These are phyloP conservation scores for Kodamaea sagamina DNA, from an alignment of 805 yeast species.

Conservation along the genomic window DNA sequence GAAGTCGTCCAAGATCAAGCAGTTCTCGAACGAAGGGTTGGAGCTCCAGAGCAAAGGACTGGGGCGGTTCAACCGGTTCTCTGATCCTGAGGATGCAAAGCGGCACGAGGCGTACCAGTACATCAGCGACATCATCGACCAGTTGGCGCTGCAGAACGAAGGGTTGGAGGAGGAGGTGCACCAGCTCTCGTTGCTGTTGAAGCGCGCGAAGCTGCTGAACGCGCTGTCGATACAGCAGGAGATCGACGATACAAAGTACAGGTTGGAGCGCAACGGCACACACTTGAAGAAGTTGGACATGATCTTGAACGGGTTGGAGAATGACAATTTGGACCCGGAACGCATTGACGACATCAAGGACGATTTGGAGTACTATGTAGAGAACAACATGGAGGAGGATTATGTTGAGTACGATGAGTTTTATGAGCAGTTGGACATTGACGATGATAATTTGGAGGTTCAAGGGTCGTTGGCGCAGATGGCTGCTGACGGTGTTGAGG, in stretches of 20 bases:
- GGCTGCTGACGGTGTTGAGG: conserved; percentile 20
- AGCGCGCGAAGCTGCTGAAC: conserved; percentile 57
- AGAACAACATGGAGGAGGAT: conserved; percentile 88
- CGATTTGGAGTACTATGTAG: conserved; percentile 90
- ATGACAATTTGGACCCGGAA: conserved; percentile 77
- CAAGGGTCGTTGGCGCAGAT: conserved; percentile 28
- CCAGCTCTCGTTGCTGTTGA: conserved; percentile 30
- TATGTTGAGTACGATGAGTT: conserved; percentile 92
- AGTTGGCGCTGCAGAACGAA: conserved; percentile 79
- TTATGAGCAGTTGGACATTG: conserved; percentile 81
- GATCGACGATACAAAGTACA: conserved; percentile 61
- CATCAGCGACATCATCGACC: conserved; percentile 71
- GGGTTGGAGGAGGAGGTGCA: conserved; percentile 67
- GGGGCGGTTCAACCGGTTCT: conserved; percentile 30
- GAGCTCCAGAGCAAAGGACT: conserved; percentile 56
- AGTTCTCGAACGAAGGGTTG: conserved; percentile 89
- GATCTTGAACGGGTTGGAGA: conserved; percentile 73
- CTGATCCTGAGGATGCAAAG: conserved; percentile 78
- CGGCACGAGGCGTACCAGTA: conserved; percentile 73
- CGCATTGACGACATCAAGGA: conserved; percentile 76
- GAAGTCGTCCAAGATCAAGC: conserved; percentile 89
- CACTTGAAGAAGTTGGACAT: conserved; percentile 79
- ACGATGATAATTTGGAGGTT: conserved; percentile 39
- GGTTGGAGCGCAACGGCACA: conserved; percentile 71
- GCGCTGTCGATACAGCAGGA: conserved; percentile 47